phyloP scores from a whole-genome alignment of 306 rosid species.

The Citrullus amarus region DNA sequence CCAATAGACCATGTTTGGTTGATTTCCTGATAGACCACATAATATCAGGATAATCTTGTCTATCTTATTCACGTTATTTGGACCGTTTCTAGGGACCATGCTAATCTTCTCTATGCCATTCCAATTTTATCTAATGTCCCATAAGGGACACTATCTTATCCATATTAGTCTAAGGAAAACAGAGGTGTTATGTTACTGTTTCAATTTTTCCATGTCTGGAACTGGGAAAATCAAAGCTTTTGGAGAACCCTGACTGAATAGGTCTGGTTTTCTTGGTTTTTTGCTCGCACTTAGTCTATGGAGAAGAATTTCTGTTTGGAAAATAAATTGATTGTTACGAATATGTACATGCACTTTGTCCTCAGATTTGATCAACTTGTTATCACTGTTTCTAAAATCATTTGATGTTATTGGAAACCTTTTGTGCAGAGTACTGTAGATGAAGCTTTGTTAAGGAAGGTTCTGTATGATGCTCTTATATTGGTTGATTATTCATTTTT shows the following conservation, averaged over 20 bases:
- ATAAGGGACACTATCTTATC: too few relatives aligned
- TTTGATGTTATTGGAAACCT: not conserved
- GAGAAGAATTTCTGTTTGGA: not conserved
- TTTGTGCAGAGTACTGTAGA: conserved; percentile 55
- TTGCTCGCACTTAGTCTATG: not conserved
- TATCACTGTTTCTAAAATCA: not conserved
- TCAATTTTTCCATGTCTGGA: not conserved
- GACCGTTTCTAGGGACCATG: too few relatives aligned
- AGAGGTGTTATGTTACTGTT: not conserved
- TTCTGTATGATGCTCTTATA: conserved; percentile 54
- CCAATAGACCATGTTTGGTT: too few relatives aligned
- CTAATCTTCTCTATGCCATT: too few relatives aligned
- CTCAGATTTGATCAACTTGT: not conserved
- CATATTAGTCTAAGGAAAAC: not conserved
- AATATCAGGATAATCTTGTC: not conserved
- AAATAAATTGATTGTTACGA: not conserved
- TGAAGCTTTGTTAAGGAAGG: conserved; percentile 45
- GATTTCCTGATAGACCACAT: not conserved
- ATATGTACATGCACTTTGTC: not conserved
- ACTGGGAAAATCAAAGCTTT: not conserved
- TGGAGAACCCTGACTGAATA: not conserved
- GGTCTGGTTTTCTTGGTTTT: not conserved
- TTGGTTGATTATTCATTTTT: conserved; percentile 65
- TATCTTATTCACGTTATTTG: not conserved
- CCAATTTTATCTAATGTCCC: too few relatives aligned